Conservation (phyloP, 306 rosid species). For the Astragalus glycyphyllos region DNA sequence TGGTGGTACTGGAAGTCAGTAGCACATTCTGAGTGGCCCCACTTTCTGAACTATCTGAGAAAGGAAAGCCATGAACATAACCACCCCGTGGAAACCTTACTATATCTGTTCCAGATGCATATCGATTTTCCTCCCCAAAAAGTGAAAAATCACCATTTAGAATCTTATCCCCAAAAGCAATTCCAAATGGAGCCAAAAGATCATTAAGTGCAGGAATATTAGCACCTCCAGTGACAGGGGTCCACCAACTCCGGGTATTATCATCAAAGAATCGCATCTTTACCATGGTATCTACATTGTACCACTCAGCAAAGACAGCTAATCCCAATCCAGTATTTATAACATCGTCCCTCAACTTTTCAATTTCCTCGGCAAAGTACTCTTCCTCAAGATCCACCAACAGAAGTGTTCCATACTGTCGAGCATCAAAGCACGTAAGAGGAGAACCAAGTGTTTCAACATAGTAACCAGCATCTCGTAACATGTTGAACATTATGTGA, state of each 20-base stretch:
- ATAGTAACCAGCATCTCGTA: slow-evolving; percentile 88
- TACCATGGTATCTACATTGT: slow-evolving; percentile 95
- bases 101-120: slow-evolving; percentile 95
- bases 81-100: slow-evolving; percentile 91
- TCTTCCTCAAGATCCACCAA: slow-evolving; percentile 98
- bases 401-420: slow-evolving; percentile 86
- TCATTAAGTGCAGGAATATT: slow-evolving; percentile 92
- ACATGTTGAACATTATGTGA: slow-evolving; percentile 95
- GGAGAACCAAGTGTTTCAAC: slow-evolving; percentile 96
- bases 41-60: slow-evolving; percentile 94
- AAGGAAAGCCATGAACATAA: slow-evolving; percentile 85
- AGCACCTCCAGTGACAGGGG: slow-evolving; percentile 96
- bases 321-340: slow-evolving; percentile 86
- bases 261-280: slow-evolving; percentile 98
- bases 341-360: slow-evolving; percentile 86
- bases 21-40: slow-evolving; percentile 94
- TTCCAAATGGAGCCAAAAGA: slow-evolving; percentile 92
- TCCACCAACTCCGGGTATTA: slow-evolving; percentile 99
- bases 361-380: slow-evolving; percentile 93
- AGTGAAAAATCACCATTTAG: slow-evolving; percentile 91
- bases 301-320: slow-evolving; percentile 95
- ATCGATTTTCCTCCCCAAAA: slow-evolving; percentile 91
- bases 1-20: slow-evolving; percentile 65
- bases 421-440: slow-evolving; percentile 92
- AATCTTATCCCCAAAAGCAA: slow-evolving; percentile 96